These are phyloP conservation scores for Amanita muscaria DNA, from an alignment of 768 basidiomycete genomes.

Conservation along the genomic window DNA sequence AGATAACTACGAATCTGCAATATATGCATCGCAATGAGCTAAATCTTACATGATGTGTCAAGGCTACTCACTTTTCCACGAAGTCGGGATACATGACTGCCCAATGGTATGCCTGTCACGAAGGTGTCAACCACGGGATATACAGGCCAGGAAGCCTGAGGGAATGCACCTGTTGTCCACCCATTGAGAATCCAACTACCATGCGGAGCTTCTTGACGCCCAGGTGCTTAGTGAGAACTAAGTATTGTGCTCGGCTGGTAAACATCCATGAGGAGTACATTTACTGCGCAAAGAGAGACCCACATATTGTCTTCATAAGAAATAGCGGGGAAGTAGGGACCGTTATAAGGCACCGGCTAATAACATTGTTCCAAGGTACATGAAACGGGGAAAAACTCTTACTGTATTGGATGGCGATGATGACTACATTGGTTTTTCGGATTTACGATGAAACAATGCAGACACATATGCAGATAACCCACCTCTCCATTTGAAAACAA, in stretches of 20 bases:
- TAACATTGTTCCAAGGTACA: too few species aligned
- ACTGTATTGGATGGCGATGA: slow-evolving; percentile 59
- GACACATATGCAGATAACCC: slow-evolving; percentile 8
- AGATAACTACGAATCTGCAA: too few species aligned
- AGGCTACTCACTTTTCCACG: slow-evolving; percentile 32
- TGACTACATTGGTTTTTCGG: slow-evolving; percentile 26
- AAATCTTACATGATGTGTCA: too few species aligned
- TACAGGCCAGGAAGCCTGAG: neutral
- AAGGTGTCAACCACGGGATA: neutral
- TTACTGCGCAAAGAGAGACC: slow-evolving; percentile 9
- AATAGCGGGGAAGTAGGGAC: slow-evolving; percentile 48
- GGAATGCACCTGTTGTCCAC: slow-evolving; percentile 30
- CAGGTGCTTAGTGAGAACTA: slow-evolving; percentile 40
- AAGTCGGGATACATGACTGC: slow-evolving; percentile 46
- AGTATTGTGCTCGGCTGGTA: slow-evolving; percentile 42
- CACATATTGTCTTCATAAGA: slow-evolving; percentile 55
- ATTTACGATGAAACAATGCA: too few species aligned
- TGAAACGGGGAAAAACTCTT: slow-evolving; percentile 3
- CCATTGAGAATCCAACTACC: slow-evolving; percentile 53
- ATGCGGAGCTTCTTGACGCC: slow-evolving; percentile 35
- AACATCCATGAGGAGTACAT: neutral
- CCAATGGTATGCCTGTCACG: slow-evolving; percentile 57
- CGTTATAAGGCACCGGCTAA: slow-evolving; percentile 50
- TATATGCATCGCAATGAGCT: neutral
- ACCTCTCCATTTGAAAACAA: slow-evolving; percentile 56